Evolutionary conservation across 1,139 yeast genomes (phyloP).

Genomic region (Kazachstania sp.): DNA sequence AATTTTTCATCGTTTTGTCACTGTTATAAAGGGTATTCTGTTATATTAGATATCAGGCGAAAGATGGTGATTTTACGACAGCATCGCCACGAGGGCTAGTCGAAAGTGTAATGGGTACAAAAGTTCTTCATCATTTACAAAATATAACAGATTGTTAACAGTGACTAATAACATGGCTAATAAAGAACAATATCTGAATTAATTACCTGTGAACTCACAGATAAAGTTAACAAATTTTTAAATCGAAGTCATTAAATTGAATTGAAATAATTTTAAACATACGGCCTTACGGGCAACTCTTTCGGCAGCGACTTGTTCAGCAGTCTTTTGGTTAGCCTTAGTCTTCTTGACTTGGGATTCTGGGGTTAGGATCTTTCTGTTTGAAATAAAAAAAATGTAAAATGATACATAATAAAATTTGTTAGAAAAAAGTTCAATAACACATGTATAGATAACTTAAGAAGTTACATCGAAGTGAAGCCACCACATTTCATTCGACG

Average conservation of each 20-base stretch:
- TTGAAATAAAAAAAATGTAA: constrained; percentile 6
- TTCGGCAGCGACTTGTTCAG: constrained; percentile 82
- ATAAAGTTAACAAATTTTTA: not conserved
- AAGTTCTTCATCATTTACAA: constrained; percentile 32
- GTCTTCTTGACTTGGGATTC: constrained; percentile 95
- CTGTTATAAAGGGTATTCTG: not conserved
- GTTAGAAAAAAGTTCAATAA: constrained; percentile 15
- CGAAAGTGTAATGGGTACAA: constrained; percentile 52
- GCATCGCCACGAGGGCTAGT: constrained; percentile 77
- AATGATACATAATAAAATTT: constrained; percentile 1
- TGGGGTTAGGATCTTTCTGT: constrained; percentile 48
- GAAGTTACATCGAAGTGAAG: constrained; percentile 32
- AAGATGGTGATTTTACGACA: constrained; percentile 96
- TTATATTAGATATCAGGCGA: constrained; percentile 67
- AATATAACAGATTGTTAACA: not conserved
- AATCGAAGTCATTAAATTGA: not conserved
- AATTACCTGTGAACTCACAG: constrained; percentile 11
- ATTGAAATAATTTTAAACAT: constrained; percentile 38
- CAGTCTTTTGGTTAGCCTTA: constrained; percentile 81
- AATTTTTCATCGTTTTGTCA: not conserved
- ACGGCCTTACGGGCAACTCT: constrained; percentile 82
- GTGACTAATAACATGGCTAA: not conserved
- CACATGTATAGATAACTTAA: constrained; percentile 7
- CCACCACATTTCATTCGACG: constrained; percentile 33
- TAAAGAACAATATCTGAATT: not conserved